Base-by-base conservation (phyloP, 169 alveolate species). In the Cryptosporidium ryanae region DNA sequence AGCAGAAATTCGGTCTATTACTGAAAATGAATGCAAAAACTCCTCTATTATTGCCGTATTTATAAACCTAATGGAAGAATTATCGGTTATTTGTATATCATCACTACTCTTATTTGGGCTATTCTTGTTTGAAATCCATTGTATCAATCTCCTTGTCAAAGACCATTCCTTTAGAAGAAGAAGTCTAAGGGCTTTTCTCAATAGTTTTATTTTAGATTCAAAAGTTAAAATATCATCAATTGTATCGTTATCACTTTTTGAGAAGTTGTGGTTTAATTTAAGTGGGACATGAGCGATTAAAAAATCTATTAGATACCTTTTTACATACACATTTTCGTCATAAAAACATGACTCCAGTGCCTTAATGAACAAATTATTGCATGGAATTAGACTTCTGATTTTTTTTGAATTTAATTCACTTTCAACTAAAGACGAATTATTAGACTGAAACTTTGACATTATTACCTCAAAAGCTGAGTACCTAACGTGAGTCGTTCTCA, bases 271-370 rank as follows among this genome's bases (percentile, higher is more conserved):
- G n/a, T 13, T 27, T 27, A 29, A 15, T 46, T 55, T 44, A 7
- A 90, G 29, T 8, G 96, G 97, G 63, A 94, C 89, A 55, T 93
- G 90, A 50, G 91, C 84, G 63, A 94, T 92, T 46, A 94, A 66
- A 65, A 94, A 59, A 48, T 93, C 93, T 32, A 94, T 71, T n/a
- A 91, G 91, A 57, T 91, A 65, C 57, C 97, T 61, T 48, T 89
- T 84, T 43, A 93, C 95, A 2, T 94, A 66, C 5, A 91, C 59
- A 29, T 91, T 93, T 27, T 90, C 93, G 71, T 94, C 97, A 23
- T 84, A 93, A 13, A 94, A 63, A 27, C 95, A 89, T 29, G 94
- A 93, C 48, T 92, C 94, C 27, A 94, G 25, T 0, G 96, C 91
- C 13, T 93, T 90, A 44, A 94, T 57, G 12, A 94, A 95, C 44